Evolutionary conservation across 2,329 filamentous ascomycete species (phyloP), one percentile per base, ranked within the genome.

Genomic region (Penicillium sp.): DNA sequence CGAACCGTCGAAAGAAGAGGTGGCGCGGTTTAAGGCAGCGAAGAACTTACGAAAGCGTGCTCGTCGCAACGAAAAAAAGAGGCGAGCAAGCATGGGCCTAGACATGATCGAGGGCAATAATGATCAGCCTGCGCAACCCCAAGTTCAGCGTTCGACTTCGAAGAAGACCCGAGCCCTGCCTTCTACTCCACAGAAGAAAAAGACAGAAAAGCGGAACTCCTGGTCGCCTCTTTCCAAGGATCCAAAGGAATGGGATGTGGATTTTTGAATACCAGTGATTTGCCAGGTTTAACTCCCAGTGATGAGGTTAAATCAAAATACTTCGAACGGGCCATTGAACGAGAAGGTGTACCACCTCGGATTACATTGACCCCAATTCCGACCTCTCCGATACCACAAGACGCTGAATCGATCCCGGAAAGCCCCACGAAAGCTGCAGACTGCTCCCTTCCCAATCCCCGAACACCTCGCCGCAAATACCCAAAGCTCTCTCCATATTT

Each of bases 401-500:
- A 16, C 11, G 22, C 13, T 24, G n/a, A 27, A 14, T n/a, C n/a
- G 4, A 14, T 13, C 8, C 45, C 52, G 13, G 4, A 24, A 22
- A 59, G 50, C 7, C 55, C 51, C 3, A 39, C 45, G 7, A 62
- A 60, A 36, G 3, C 10, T 5, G 16, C 32, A 3, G 13, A 14
- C 21, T 45, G 49, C 27, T 44, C 9, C 31, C 55, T 31, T 61
- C 21, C 46, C 16, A 53, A 55, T 32, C 42, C 40, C 13, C 62
- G 54, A 49, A 31, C 42, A 9, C 22, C 53, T 34, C 62, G 58
- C 31, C 47, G 56, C 36, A 70, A 60, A 54, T 57, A 48, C 16
- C 63, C 61, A 9, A 75, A 67, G 49, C 64, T 66, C 44, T 79
- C 77, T 3, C 77, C 72, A 18, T 79, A 77, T 58, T 80, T 80